phyloP scores from a whole-genome alignment of 1,284 basidiomycete species.

The Ganoderma boninense region DNA sequence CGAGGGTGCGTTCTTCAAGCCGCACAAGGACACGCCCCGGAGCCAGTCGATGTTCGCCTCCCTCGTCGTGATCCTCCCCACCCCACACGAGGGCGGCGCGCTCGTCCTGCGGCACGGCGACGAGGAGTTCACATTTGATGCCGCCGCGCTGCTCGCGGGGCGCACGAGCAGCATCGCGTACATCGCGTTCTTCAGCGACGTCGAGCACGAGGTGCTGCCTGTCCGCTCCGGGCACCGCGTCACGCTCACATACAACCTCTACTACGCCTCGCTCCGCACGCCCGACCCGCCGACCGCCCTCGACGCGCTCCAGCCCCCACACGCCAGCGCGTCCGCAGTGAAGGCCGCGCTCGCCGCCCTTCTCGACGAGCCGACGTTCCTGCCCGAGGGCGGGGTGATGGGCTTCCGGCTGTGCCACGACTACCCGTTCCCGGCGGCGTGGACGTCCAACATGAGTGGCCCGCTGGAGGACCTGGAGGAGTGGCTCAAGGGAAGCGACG shows the following conservation, averaged over 20 bases:
- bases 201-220: constrained; percentile 52
- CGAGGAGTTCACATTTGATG: constrained; percentile 43
- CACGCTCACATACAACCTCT: constrained; percentile 54
- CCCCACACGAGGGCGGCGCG: constrained; percentile 48
- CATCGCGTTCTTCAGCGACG: constrained; percentile 51
- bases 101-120: constrained; percentile 45
- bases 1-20: constrained; percentile 48
- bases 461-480: background rate
- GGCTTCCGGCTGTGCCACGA: constrained; percentile 48
- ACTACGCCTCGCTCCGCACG: constrained; percentile 27
- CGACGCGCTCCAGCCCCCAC: background rate
- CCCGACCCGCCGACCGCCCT: background rate
- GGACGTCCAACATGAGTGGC: background rate
- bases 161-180: constrained; percentile 36
- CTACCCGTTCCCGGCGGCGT: constrained; percentile 32
- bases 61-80: constrained; percentile 52
- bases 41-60: constrained; percentile 52
- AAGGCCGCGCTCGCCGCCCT: constrained; percentile 30
- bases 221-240: constrained; percentile 49
- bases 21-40: constrained; percentile 50
- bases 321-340: constrained; percentile 10
- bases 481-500: constrained; percentile 22
- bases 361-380: constrained; percentile 36
- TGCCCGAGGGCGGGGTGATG: constrained; percentile 45
- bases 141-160: constrained; percentile 25